Evolutionary conservation across 2,329 filamentous ascomycete genomes (phyloP).

Genomic region (Fusarium decemcellulare): DNA sequence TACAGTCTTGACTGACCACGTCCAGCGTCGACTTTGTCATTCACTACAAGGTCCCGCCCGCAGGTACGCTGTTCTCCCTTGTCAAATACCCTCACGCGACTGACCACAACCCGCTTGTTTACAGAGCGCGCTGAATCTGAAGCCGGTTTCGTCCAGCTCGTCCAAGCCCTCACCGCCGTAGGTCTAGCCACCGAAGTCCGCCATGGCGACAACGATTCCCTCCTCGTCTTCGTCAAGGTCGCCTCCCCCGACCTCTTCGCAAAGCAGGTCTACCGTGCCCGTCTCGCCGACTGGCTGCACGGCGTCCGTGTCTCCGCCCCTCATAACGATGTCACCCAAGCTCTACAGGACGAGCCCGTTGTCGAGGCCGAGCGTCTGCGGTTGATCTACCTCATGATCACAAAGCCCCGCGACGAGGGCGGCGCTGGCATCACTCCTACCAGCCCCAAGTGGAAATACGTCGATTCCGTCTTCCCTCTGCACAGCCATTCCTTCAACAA

Average conservation of each 20-base stretch:
- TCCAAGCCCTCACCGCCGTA: slow-evolving; percentile 80
- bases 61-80: slow-evolving; percentile 62
- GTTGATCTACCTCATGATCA: slow-evolving; percentile 89
- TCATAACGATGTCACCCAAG: slow-evolving; percentile 76
- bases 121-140: slow-evolving; percentile 79
- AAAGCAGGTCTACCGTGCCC: slow-evolving; percentile 86
- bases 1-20: slow-evolving; percentile 25
- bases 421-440: slow-evolving; percentile 83
- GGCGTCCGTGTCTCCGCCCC: slow-evolving; percentile 86
- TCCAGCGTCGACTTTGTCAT: slow-evolving; percentile 89
- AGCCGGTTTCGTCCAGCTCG: slow-evolving; percentile 82
- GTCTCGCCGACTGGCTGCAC: slow-evolving; percentile 94
- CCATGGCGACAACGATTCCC: slow-evolving; percentile 79
- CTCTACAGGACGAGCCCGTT: slow-evolving; percentile 81
- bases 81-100: not conserved
- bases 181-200: slow-evolving; percentile 93
- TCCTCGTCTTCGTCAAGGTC: slow-evolving; percentile 88
- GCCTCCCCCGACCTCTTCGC: slow-evolving; percentile 81
- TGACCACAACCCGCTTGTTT: slow-evolving; percentile 24
- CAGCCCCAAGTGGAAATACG: slow-evolving; percentile 78
- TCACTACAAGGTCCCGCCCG: slow-evolving; percentile 79
- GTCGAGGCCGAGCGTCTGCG: slow-evolving; percentile 91
- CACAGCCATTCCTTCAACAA: slow-evolving; percentile 85
- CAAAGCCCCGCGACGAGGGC: slow-evolving; percentile 79
- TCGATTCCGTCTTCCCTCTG: slow-evolving; percentile 82